A percentile compares a stretch with the other conserved stretches of the same genome.
These are phyloP conservation scores for Colletotrichum sp. DNA, from an alignment of 2,329 filamentous ascomycete genomes.

Conservation along the genomic window DNA sequence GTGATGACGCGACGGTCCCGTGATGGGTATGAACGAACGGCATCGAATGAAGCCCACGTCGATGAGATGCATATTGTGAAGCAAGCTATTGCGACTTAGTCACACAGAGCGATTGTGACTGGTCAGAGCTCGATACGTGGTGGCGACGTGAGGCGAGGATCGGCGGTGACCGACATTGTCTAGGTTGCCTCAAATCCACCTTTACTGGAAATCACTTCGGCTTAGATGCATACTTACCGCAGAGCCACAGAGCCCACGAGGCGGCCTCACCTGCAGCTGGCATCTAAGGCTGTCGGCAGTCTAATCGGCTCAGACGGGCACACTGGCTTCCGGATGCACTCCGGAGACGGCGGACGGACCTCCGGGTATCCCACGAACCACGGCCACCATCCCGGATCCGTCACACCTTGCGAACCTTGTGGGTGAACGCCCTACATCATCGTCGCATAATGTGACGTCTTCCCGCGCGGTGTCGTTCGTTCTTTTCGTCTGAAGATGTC, in stretches of 20 bases:
- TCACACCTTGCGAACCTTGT: not conserved
- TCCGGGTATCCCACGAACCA: not conserved
- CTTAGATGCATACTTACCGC: not conserved
- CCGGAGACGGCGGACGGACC: not conserved
- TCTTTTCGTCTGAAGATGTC: not conserved
- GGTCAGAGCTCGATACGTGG: not conserved
- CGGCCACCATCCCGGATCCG: not conserved
- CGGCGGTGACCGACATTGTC: not conserved
- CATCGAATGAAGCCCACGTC: not conserved
- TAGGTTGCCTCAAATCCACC: not conserved
- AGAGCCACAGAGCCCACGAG: not conserved
- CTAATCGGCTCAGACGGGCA: not conserved
- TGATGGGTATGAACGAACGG: not conserved
- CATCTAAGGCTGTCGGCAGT: not conserved
- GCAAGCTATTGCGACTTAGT: not conserved
- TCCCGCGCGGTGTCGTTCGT: not conserved
- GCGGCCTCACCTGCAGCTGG: not conserved
- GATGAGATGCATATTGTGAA: not conserved
- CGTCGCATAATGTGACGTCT: not conserved
- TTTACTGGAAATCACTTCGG: not conserved
- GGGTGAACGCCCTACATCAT: not conserved
- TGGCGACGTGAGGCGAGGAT: not conserved
- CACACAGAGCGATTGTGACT: not conserved
- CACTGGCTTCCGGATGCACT: not conserved
- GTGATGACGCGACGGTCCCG: not conserved